Percentiles rank a stretch among this genome's conserved stretches.
These are phyloP conservation scores for Lolium multiflorum DNA, from an alignment of 176 grass and related monocot species.

Conservation along the genomic window DNA sequence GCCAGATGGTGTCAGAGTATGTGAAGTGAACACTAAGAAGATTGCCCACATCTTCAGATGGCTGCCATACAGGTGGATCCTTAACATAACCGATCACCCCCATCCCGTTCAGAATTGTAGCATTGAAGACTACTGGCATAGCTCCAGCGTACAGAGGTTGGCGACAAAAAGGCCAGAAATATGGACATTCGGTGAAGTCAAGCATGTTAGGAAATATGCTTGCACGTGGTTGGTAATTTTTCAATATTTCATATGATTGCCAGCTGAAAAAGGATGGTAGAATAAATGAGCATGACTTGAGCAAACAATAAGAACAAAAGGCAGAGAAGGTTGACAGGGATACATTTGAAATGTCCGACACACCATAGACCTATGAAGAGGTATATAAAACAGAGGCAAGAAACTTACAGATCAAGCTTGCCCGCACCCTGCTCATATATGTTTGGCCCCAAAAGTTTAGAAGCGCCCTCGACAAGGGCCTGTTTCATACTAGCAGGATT, in stretches of 20 bases:
- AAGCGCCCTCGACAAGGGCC: constrained; percentile 97
- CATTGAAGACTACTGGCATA: constrained; percentile 96
- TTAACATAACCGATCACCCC: constrained; percentile 90
- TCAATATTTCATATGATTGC: constrained; percentile 89
- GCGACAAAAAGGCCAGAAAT: constrained; percentile 93
- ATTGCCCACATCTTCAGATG: constrained; percentile 84
- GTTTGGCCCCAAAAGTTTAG: constrained; percentile 91
- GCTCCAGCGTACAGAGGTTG: constrained; percentile 92
- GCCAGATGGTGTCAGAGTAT: constrained; percentile 96
- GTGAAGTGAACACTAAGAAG: constrained; percentile 89
- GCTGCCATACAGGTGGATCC: constrained; percentile 76
- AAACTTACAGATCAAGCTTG: constrained; percentile 94
- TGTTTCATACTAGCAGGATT: constrained; percentile 98
- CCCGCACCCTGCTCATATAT: constrained; percentile 98
- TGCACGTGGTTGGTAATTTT: constrained; percentile 81
- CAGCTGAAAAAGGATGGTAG: constrained; percentile 59
- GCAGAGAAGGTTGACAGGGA: background rate
- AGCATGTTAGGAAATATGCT: constrained; percentile 88
- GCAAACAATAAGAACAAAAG: constrained; percentile 32
- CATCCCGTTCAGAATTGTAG: constrained; percentile 98
- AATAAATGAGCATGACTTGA: constrained; percentile 40
- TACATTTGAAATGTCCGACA: constrained; percentile 31
- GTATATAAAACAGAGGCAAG: constrained; percentile 2
- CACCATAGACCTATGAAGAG: constrained; percentile 24
- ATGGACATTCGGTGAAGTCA: constrained; percentile 88